These are phyloP conservation scores for Chlorophyllum brunneum DNA, from an alignment of 768 basidiomycete genomes.

Conservation along the genomic window DNA sequence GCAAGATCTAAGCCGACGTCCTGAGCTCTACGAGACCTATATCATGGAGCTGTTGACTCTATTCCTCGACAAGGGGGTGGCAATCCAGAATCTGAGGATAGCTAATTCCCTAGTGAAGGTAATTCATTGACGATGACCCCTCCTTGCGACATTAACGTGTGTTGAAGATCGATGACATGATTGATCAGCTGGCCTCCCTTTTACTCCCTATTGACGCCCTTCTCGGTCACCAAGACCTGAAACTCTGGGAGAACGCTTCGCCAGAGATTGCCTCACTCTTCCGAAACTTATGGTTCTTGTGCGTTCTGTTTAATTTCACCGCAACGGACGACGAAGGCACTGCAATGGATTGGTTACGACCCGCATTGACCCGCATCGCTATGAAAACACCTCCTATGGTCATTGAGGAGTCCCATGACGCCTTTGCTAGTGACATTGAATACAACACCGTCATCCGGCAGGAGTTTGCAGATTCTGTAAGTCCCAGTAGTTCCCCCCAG, in stretches of 20 bases:
- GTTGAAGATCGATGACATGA: conserved; percentile 71
- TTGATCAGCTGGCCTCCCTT: conserved; percentile 82
- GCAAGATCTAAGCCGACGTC: conserved; percentile 66
- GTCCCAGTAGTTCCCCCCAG: conserved; percentile 15
- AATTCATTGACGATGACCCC: conserved; percentile 7
- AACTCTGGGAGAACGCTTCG: conserved; percentile 50
- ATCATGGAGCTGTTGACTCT: conserved; percentile 80
- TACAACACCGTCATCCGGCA: conserved; percentile 89
- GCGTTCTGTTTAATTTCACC: conserved; percentile 82
- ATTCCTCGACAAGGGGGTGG: conserved; percentile 88
- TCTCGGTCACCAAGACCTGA: conserved; percentile 66
- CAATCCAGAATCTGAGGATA: conserved; percentile 78
- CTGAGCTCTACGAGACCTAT: conserved; percentile 78
- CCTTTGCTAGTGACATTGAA: conserved; percentile 82
- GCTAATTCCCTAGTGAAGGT: conserved; percentile 68
- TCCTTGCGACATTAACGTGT: neutral
- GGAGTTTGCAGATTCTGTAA: conserved; percentile 75
- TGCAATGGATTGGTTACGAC: conserved; percentile 76
- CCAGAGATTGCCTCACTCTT: conserved; percentile 70
- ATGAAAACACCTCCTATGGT: conserved; percentile 83
- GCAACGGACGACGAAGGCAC: conserved; percentile 47
- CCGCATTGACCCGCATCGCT: conserved; percentile 77
- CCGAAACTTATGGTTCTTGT: conserved; percentile 93
- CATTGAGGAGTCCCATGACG: conserved; percentile 77
- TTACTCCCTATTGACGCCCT: conserved; percentile 90